These are phyloP conservation scores for Xylariaceae sp. DNA, from an alignment of 2,329 filamentous ascomycete genomes.

Conservation along the genomic window DNA sequence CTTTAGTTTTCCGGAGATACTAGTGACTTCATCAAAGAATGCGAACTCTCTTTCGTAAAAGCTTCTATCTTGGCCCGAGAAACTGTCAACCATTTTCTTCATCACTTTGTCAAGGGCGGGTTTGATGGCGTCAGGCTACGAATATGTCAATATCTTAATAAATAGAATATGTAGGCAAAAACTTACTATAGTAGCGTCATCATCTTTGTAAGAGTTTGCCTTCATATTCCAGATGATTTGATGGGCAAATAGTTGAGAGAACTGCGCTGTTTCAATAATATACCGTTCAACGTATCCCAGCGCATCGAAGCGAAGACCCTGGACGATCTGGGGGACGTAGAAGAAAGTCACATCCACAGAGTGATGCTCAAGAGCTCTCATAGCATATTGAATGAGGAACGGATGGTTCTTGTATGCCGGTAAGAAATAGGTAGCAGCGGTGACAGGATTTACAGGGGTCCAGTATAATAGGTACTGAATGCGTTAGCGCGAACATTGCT, in stretches of 20 bases:
- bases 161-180: not conserved
- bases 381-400: conserved; percentile 94
- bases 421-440: conserved; percentile 90
- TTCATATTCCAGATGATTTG: conserved; percentile 99
- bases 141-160: conserved; percentile 29
- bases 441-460: conserved; percentile 90
- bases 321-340: conserved; percentile 97
- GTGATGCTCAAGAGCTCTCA: conserved; percentile 92
- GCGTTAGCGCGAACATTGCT: conserved; percentile 36
- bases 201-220: conserved; percentile 97
- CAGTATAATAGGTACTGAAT: conserved; percentile 85
- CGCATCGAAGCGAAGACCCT: conserved; percentile 89
- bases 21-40: conserved; percentile 98
- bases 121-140: conserved; percentile 85
- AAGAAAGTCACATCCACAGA: conserved; percentile 98
- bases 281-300: conserved; percentile 96
- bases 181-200: conserved; percentile 82
- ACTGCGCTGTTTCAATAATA: conserved; percentile 94
- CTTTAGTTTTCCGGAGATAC: conserved; percentile 92
- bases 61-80: conserved; percentile 75
- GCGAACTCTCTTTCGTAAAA: conserved; percentile 96
- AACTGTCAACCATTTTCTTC: conserved; percentile 80
- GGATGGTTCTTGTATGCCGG: conserved; percentile 91
- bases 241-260: conserved; percentile 97
- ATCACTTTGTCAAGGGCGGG: conserved; percentile 92